Evolutionary conservation across 2,329 filamentous ascomycete genomes (phyloP).

Genomic region (Aspergillus ochraceoroseus): DNA sequence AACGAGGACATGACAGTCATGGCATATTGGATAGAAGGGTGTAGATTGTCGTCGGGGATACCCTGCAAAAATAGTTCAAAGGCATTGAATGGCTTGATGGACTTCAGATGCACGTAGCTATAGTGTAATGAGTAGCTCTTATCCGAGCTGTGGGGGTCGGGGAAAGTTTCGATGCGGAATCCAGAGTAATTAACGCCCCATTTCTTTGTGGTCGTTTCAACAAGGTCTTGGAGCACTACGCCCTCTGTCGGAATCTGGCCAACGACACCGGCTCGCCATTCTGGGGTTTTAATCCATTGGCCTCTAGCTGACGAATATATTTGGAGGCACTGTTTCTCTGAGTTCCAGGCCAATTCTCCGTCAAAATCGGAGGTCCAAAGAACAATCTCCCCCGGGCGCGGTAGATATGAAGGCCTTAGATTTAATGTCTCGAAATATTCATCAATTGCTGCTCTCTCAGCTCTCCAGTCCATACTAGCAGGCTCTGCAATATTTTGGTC

Average conservation of each 20-base stretch:
- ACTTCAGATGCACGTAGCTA: conserved; percentile 52
- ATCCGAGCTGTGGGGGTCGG: conserved; percentile 48
- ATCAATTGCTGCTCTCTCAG: conserved; percentile 45
- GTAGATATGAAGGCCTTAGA: conserved; percentile 49
- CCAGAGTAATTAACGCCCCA: conserved; percentile 49
- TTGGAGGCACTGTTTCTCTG: conserved; percentile 26
- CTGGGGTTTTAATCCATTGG: conserved; percentile 37
- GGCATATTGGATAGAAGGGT: conserved; percentile 53
- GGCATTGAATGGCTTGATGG: conserved; percentile 52
- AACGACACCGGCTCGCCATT: conserved; percentile 56
- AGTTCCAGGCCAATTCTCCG: conserved; percentile 38
- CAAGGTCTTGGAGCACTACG: conserved; percentile 45
- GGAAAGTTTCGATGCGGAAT: conserved; percentile 55
- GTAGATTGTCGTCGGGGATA: conserved; percentile 41
- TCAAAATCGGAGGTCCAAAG: conserved; percentile 46
- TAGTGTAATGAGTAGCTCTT: conserved; percentile 53
- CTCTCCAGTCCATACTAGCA: conserved; percentile 54
- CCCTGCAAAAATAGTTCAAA: conserved; percentile 50
- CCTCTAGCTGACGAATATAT: conserved; percentile 33
- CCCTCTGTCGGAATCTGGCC: conserved; percentile 49
- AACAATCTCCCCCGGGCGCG: conserved; percentile 54
- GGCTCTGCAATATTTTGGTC: conserved; percentile 48
- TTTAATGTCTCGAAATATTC: conserved; percentile 41
- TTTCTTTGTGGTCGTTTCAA: conserved; percentile 37
- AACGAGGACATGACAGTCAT: conserved; percentile 51